These are phyloP conservation scores for Allantophomopsis lycopodina DNA, from an alignment of 2,329 filamentous ascomycete genomes.

Conservation along the genomic window DNA sequence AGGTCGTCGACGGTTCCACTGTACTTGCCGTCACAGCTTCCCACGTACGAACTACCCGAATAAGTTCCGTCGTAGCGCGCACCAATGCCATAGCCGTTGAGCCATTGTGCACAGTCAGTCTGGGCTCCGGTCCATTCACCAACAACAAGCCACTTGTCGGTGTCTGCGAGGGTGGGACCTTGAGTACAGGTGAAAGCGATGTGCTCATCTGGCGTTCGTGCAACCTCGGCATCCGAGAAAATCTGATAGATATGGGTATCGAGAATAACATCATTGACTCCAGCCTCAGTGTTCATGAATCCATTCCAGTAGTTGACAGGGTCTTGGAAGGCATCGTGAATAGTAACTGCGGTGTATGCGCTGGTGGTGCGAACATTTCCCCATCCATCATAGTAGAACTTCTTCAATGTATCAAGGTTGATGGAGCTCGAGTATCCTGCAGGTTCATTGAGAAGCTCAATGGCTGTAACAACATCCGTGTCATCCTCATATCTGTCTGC, in stretches of 20 bases:
- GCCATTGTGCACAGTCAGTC: conserved; percentile 28
- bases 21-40: conserved; percentile 24
- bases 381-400: conserved; percentile 37
- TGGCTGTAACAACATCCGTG: conserved; percentile 25
- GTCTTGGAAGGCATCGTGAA: conserved; percentile 42
- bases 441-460: conserved; percentile 28
- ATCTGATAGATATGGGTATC: conserved; percentile 30
- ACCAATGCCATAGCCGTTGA: conserved; percentile 43
- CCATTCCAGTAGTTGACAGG: conserved; percentile 43
- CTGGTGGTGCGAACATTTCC: conserved; percentile 27
- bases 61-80: conserved; percentile 33
- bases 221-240: conserved; percentile 20
- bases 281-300: conserved; percentile 37
- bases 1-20: conserved; percentile 29
- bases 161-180: conserved; percentile 16
- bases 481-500: conserved; percentile 23
- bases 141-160: conserved; percentile 21
- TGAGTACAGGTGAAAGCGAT: conserved; percentile 25
- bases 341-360: conserved; percentile 33
- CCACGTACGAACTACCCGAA: conserved; percentile 15
- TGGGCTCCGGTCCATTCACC: conserved; percentile 29
- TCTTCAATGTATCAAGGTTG: conserved; percentile 20
- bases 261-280: conserved; percentile 22
- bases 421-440: conserved; percentile 9
- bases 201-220: conserved; percentile 23